Conservation (phyloP, 495 filamentous ascomycete genomes). For the Aspergillus bridgeri region DNA sequence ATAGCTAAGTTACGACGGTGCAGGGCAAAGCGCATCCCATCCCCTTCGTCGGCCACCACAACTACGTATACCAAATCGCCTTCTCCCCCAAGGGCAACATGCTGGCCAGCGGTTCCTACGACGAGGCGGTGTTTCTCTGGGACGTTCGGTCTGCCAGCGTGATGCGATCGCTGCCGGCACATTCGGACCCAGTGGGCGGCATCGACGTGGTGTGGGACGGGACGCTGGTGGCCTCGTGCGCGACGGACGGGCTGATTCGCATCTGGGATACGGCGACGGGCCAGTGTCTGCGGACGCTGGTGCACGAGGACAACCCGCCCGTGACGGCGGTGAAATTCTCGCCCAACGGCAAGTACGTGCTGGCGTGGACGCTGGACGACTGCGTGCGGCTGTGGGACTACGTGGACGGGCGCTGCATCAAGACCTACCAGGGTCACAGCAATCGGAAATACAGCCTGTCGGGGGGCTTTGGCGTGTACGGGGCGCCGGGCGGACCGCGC, state of each 20-base stretch:
- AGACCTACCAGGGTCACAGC: conserved; percentile 93
- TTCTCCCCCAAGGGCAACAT: conserved; percentile 97
- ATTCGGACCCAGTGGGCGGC: conserved; percentile 89
- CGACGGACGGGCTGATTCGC: conserved; percentile 83
- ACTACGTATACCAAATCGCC: conserved; percentile 88
- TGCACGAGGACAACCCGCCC: conserved; percentile 93
- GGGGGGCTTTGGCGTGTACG: conserved; percentile 73
- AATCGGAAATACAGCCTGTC: conserved; percentile 81
- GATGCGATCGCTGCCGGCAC: conserved; percentile 89
- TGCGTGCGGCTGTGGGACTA: conserved; percentile 94
- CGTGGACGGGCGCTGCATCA: conserved; percentile 79
- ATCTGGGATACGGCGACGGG: conserved; percentile 96
- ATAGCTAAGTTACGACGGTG: background rate
- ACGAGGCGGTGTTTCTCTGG: conserved; percentile 96
- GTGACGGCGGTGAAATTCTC: conserved; percentile 89
- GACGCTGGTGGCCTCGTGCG: conserved; percentile 84
- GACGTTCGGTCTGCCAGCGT: conserved; percentile 79
- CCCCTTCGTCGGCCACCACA: conserved; percentile 83
- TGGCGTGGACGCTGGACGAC: conserved; percentile 88
- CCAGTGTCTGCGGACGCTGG: conserved; percentile 89
- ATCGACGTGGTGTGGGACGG: conserved; percentile 92
- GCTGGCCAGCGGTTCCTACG: conserved; percentile 89
- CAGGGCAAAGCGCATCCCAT: conserved; percentile 58
- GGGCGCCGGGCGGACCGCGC: conserved; percentile 35
- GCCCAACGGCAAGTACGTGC: conserved; percentile 87